Evolutionary conservation across 2,329 filamentous ascomycete genomes (phyloP), one percentile per base, ranked within the genome.

Genomic region (Aspergillus aculeatinus): DNA sequence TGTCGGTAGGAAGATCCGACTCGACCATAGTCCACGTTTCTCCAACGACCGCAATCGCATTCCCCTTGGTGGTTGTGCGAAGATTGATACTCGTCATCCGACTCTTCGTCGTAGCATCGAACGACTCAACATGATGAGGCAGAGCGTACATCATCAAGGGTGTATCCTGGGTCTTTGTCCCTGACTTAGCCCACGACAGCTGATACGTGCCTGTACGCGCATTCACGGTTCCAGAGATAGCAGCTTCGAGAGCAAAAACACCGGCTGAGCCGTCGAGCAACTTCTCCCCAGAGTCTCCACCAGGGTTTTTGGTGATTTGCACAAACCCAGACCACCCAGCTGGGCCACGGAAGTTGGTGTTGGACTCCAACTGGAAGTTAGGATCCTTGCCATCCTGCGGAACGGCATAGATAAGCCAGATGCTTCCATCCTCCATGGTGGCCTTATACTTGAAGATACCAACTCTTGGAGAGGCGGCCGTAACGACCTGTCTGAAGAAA

Each of bases 1-100:
- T 90, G 52, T 82, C 80, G 0, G 84, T 78, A 0, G 94, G 91
- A 62, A 98, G 81, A n/a, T 84, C 76, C 0, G 80, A 75, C 73
- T 98, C 94, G 7, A 86, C 72, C 83, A 97, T 87, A 0, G 87
- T 92, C 89, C 92, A 96, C 2, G 79, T 81, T 67, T 90, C 85
- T 11, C 85, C 89, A 56, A 88, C 76, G 0, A 97, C 84, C 0
- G 88, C 89, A 1, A 85, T 89, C 7, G 89, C 90, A 14, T 86
- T 78, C 11, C 95, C 95, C 77, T 97, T 98, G 21, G 92, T 96
- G 0, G 92, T 89, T 0, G 92, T 94, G 59, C 88, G 85, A 55
- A 98, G 79, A 63, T 84, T 81, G 1, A 95, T 73, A 4, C 79
- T 73, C 2, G 79, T 84, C 44, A 79, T 70, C 7, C 80, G 79